phyloP scores from a whole-genome alignment of 768 basidiomycete genomes.

The Phlegmacium glaucopus region DNA sequence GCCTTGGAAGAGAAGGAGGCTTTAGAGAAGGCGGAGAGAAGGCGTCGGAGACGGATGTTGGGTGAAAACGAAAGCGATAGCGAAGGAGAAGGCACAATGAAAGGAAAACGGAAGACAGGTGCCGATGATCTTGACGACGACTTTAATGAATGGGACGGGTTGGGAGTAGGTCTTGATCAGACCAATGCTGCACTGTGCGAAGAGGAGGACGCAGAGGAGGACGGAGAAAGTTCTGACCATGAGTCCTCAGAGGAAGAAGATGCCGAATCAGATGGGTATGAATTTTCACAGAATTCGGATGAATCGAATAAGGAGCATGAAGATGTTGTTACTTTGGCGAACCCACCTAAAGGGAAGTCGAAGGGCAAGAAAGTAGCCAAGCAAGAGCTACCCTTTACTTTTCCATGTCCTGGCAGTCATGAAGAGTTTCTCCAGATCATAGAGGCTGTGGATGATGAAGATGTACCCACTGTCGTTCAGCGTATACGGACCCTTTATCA shows the following conservation, averaged over 20 bases:
- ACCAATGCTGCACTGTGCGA: slow-evolving; percentile 26
- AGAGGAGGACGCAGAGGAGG: slow-evolving; percentile 27
- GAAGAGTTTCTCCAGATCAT: slow-evolving; percentile 89
- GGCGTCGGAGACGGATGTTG: slow-evolving; percentile 77
- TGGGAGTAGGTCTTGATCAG: slow-evolving; percentile 41
- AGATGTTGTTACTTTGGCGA: slow-evolving; percentile 33
- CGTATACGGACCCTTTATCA: slow-evolving; percentile 91
- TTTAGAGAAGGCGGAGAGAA: slow-evolving; percentile 82
- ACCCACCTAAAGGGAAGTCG: slow-evolving; percentile 26
- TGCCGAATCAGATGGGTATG: slow-evolving; percentile 41
- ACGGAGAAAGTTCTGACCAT: background rate
- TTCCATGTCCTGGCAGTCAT: slow-evolving; percentile 82
- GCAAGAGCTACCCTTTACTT: slow-evolving; percentile 87
- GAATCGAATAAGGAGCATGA: slow-evolving; percentile 43
- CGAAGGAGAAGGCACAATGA: slow-evolving; percentile 45
- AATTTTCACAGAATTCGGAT: slow-evolving; percentile 31
- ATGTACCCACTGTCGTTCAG: slow-evolving; percentile 79
- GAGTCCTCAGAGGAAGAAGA: slow-evolving; percentile 24
- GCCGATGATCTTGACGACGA: slow-evolving; percentile 95
- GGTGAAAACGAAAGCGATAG: slow-evolving; percentile 71
- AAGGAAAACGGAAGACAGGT: slow-evolving; percentile 53
- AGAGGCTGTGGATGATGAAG: slow-evolving; percentile 62
- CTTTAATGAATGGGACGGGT: slow-evolving; percentile 46
- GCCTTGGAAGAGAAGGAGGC: slow-evolving; percentile 85
- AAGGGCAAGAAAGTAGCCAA: slow-evolving; percentile 28